A percentile compares a stretch with the other conserved stretches of the same genome.
Conservation (phyloP, 306 rosid genomes). For the Dalbergia cochinchinensis region DNA sequence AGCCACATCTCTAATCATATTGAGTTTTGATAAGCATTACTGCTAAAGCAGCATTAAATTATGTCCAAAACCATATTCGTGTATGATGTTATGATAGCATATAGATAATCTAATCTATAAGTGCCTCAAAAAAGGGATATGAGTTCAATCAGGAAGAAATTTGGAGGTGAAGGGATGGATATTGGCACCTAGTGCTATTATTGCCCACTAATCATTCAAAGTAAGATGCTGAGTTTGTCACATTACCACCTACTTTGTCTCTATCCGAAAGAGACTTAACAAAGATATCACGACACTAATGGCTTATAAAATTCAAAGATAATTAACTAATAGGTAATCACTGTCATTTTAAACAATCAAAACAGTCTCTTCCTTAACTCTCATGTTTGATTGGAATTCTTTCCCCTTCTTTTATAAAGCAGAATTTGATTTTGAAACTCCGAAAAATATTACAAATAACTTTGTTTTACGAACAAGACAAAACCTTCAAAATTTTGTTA, state of each 20-base stretch:
- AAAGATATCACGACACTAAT: constrained; percentile 33
- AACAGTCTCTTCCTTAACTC: constrained; percentile 34
- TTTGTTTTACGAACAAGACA: neutral
- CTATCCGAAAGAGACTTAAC: constrained; percentile 49
- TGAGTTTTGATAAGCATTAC: constrained; percentile 46
- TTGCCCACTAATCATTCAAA: constrained; percentile 54
- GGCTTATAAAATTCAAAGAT: constrained; percentile 40
- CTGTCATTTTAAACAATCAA: constrained; percentile 9
- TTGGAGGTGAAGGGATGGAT: constrained; percentile 33
- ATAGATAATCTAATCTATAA: constrained; percentile 40
- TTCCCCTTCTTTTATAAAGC: constrained; percentile 30
- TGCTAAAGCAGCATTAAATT: constrained; percentile 32
- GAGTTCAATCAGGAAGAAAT: constrained; percentile 41
- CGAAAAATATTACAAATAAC: neutral
- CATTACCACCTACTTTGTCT: constrained; percentile 52
- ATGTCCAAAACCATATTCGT: constrained; percentile 34
- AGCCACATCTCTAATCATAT: constrained; percentile 16
- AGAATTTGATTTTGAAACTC: constrained; percentile 17
- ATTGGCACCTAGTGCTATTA: constrained; percentile 49
- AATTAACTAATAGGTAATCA: constrained; percentile 25
- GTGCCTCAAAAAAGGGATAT: constrained; percentile 32
- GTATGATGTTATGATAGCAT: constrained; percentile 40
- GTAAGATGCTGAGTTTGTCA: constrained; percentile 52
- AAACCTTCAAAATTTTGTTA: neutral
- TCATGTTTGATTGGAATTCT: constrained; percentile 27